Base-by-base conservation (phyloP, 2,329 filamentous ascomycete genomes). In the Harringtonia lauricola region DNA sequence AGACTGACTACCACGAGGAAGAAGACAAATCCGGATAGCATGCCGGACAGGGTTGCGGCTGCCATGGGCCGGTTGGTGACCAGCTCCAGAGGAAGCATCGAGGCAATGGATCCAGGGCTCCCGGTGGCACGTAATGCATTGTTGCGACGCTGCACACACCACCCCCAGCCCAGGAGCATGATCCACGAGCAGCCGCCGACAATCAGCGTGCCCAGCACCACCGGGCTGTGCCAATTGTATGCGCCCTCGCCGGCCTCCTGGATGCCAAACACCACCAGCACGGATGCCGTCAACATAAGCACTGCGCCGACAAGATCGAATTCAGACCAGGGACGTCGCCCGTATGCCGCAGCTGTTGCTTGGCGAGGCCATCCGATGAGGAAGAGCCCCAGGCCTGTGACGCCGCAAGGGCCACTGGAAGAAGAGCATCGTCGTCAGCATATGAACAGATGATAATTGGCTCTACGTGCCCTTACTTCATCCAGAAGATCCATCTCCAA, bases 231-330 rank as follows among this genome's bases (percentile, higher is more conserved):
- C 31, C 31, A 33, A 7, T 6, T 15, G 17, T 33, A 33, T 5
- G 31, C 31, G 31, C 31, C 31, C 31, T 33, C 7, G 5, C 31
- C 31, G 13, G 31, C 31, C 15, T 33, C 36, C 8, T 55, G 52
- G 21, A 53, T 45, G 36, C 51, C 51, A 44, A 55, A 55, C 28
- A 55, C 52, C 15, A 52, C 49, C 8, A 55, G 45, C 12, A 54
- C 47, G 2, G 52, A 52, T 17, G 42, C 49, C 7, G 39, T 42
- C 21, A 54, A 31, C 18, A 53, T 41, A 17, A 55, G 42, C 15
- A 44, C 12, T 13, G 38, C 29, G 8, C 47, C 47, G 15, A 46
- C 8, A 24, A 35, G 44, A 37, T 48, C 47, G 29, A 46, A 41
- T 10, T 26, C 24, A 6, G 7, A 7, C 24, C 24, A 26, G 6